These are phyloP conservation scores for Botryotinia narcissicola DNA, from an alignment of 2,329 filamentous ascomycete genomes.

Conservation along the genomic window DNA sequence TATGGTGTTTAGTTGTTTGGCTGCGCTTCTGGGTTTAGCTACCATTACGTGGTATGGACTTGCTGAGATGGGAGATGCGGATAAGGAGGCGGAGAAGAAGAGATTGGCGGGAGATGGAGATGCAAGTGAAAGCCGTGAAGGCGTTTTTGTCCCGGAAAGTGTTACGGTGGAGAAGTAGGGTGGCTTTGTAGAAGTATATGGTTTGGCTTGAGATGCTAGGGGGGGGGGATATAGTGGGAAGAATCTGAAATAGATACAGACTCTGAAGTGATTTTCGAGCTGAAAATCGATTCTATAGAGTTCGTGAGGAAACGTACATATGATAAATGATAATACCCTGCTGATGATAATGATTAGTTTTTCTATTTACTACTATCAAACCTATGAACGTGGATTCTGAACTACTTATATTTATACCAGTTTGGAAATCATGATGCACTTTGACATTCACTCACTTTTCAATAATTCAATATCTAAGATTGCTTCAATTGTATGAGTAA, in stretches of 20 bases:
- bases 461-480: no score
- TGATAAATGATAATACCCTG: constrained; percentile 1
- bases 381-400: no score
- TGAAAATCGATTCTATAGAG: background rate
- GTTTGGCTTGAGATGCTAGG: background rate
- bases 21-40: constrained; percentile 34
- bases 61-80: constrained; percentile 37
- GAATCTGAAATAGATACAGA: background rate
- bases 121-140: background rate
- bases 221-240: background rate
- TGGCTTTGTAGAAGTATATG: background rate
- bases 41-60: constrained; percentile 37
- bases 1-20: constrained; percentile 34
- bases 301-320: background rate
- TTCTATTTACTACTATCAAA: background rate
- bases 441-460: no score
- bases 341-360: background rate
- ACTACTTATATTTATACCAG: fast-evolving
- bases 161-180: background rate
- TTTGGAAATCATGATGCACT: no score
- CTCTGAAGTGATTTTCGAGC: background rate
- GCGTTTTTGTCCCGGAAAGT: background rate
- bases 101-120: constrained; percentile 18
- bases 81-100: constrained; percentile 27
- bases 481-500: no score